Conservation (phyloP, 1,284 basidiomycete species). For the Schizopora paradoxa region DNA sequence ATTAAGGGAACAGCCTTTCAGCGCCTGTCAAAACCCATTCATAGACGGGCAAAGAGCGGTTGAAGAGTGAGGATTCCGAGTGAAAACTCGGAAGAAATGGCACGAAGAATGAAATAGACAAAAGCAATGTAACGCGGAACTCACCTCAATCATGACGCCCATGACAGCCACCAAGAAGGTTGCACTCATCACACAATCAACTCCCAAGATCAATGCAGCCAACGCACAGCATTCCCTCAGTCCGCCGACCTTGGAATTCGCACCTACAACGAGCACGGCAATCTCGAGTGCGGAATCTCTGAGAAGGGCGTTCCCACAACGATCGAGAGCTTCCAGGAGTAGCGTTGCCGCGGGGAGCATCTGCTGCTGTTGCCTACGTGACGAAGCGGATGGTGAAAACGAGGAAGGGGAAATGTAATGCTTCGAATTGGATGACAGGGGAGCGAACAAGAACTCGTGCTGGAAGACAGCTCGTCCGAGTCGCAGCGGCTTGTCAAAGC, state of each 20-base stretch:
- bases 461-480: conserved; percentile 89
- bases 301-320: conserved; percentile 79
- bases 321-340: conserved; percentile 77
- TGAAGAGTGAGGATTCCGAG: too few species aligned
- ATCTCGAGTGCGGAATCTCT: conserved; percentile 94
- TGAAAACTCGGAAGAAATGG: conserved; percentile 24
- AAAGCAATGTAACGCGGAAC: conserved; percentile 24
- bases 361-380: conserved; percentile 5
- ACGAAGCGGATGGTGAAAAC: conserved; percentile 6
- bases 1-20: too few species aligned
- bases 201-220: conserved; percentile 78
- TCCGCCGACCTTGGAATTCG: conserved; percentile 84
- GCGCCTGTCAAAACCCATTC: too few species aligned
- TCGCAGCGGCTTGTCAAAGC: conserved; percentile 95
- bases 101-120: conserved; percentile 4
- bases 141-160: conserved; percentile 90
- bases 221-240: conserved; percentile 94
- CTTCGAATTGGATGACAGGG: conserved; percentile 26
- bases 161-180: conserved; percentile 89
- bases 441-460: conserved; percentile 68
- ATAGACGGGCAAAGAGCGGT: too few species aligned
- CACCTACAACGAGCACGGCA: conserved; percentile 83
- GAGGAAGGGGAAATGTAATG: background rate
- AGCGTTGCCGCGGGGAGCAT: conserved; percentile 80
- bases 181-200: conserved; percentile 87